phyloP scores from a whole-genome alignment of 345 rosid genomes.

The Noccaea bulbosa region DNA sequence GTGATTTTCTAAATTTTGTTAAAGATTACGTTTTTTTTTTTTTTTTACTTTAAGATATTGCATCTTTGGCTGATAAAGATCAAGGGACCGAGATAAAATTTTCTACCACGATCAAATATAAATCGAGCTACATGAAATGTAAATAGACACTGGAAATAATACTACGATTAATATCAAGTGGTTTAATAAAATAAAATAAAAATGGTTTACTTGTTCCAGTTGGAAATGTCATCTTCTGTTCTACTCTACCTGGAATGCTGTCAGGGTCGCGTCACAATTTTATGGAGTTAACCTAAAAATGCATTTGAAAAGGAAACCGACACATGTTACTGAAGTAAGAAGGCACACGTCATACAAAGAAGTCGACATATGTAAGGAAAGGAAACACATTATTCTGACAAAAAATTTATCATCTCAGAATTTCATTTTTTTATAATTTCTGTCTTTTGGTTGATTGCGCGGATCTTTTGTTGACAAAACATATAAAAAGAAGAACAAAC shows the following conservation, averaged over 20 bases:
- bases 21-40: no score
- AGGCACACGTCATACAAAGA: slow-evolving; percentile 3
- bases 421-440: not conserved
- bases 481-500: not conserved
- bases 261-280: slow-evolving; percentile 25
- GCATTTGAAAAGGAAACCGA: not conserved
- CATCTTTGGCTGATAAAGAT: no score
- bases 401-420: not conserved
- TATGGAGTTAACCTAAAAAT: slow-evolving; percentile 5
- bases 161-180: no score
- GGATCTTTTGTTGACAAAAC: slow-evolving; percentile 1
- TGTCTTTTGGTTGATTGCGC: slow-evolving; percentile 11
- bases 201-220: not conserved
- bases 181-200: no score
- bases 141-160: no score
- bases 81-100: no score
- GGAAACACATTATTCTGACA: slow-evolving; percentile 17
- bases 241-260: slow-evolving; percentile 18
- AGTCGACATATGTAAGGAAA: slow-evolving; percentile 17
- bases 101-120: no score
- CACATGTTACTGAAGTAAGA: not conserved
- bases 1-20: no score
- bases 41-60: no score
- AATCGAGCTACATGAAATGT: no score
- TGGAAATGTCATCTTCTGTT: not conserved